phyloP scores from a whole-genome alignment of 139 green algal species.

The Prasinococcaceae sp. region DNA sequence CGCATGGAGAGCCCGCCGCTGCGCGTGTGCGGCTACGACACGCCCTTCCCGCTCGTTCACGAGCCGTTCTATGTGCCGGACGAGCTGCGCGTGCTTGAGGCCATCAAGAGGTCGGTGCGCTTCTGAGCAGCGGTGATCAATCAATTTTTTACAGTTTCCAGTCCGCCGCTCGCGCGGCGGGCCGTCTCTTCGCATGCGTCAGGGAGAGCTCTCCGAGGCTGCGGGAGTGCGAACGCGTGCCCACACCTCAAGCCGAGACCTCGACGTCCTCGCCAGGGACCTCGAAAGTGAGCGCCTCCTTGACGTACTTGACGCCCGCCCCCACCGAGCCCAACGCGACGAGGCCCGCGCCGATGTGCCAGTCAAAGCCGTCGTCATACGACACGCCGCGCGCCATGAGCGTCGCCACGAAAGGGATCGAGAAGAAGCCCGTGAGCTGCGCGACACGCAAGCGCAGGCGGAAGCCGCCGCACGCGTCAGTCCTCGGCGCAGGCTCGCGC shows the following conservation, averaged over 20 bases:
- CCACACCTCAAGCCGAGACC: too few species aligned
- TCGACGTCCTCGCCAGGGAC: too few species aligned
- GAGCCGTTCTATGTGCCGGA: conserved; percentile 26
- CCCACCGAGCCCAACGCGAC: conserved; percentile 1
- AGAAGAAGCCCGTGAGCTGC: too few species aligned
- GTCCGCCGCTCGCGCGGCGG: too few species aligned
- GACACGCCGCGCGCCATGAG: conserved; percentile 2
- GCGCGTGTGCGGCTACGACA: conserved; percentile 67
- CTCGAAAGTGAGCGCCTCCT: conserved; percentile 19
- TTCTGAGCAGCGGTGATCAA: background rate
- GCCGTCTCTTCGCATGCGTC: too few species aligned
- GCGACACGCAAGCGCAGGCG: too few species aligned
- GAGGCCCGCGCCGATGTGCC: conserved; percentile 2
- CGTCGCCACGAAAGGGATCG: conserved; percentile 8
- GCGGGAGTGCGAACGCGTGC: too few species aligned
- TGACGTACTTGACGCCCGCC: conserved; percentile 12
- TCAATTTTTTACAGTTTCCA: too few species aligned
- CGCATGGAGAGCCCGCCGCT: conserved; percentile 17
- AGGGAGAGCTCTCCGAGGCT: too few species aligned
- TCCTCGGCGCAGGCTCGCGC: too few species aligned
- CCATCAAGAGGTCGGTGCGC: conserved; percentile 25
- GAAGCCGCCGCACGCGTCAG: too few species aligned
- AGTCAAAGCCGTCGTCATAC: conserved; percentile 4
- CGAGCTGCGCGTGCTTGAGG: conserved; percentile 37
- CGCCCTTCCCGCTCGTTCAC: conserved; percentile 71